Base-by-base conservation (phyloP, 345 rosid genomes). In the Iberis pinnata region DNA sequence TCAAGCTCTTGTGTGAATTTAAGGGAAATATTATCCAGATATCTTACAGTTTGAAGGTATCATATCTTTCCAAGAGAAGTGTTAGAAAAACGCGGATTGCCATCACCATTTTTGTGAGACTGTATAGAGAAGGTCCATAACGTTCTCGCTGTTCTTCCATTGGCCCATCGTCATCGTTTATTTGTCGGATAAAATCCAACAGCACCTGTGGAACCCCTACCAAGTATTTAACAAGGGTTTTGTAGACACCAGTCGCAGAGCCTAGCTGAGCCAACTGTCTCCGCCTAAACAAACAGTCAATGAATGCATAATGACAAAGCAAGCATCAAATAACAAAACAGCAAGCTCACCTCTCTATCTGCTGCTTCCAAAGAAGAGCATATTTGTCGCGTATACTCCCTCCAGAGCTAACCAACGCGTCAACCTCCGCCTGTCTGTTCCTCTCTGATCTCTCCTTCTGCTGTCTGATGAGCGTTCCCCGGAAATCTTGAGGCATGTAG, bases 201-300 rank as follows among this genome's bases (percentile, higher is more conserved):
- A 90, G 75, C 69, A 87, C 98, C 98, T 90, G 85, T n/a, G 98
- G 96, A 74, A 90, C 98, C 65, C 98, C 98, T 29, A 90, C 96
- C 77, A 90, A 78, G 76, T 90, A 90, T 76, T 90, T 90, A 31
- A 90, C 92, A 57, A 90, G 82, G 69, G 98, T 90, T 80, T 84
- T 90, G 56, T 90, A 90, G 59, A 90, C 98, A 73, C 98, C 98
- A 49, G 96, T 79, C 5, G 95, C 98, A 69, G 96, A 82, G 64
- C 98, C 98, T 68, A 90, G 88, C 66, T 87, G 98, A 51, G 86
- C 96, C 58, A 90, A 76, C 67, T 78, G 94, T 72, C 83, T 84
- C 80, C 98, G 82, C 89, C 98, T 86, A 39, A 48, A 14, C 41
- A 35, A 26, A 66, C 4, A 22, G 25, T 65, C 32, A 68, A 26